Base-by-base conservation (phyloP, 2,329 filamentous ascomycete genomes). In the Penicillium sp. region DNA sequence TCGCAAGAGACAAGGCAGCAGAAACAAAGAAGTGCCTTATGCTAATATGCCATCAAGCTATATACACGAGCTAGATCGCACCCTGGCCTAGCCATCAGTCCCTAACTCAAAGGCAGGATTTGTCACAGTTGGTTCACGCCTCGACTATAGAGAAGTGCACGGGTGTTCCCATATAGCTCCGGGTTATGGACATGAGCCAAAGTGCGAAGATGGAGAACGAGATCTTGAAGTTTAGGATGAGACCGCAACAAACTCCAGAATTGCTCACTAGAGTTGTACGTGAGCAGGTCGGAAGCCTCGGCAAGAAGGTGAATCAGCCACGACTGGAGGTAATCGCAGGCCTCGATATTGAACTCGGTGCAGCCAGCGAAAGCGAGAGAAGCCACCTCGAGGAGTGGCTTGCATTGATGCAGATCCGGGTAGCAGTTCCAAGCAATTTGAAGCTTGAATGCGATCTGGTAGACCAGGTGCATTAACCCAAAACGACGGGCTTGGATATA, bases 341-440 rank as follows among this genome's bases (percentile, higher is more conserved):
- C 23, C 18, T 36, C 10, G 3, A 4, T 18, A 1, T 23, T 11
- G 8, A 18, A 35, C 14, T 36, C 10, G 1, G 13, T 32, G 0
- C 9, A 3, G 7, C 36, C 13, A 2, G 30, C 26, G n/a, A 53
- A 61, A 1, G 38, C 53, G 18, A 54, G 13, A 0, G 2, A 8
- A 3, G 53, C 36, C 10, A 61, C 32, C 3, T 52, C 40, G 1
- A 64, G 47, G 1, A 65, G 10, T 0, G 56, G 51, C 4, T 42
- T 39, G 18, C 60, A 48, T 14, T 62, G 61, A 10, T 30, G 47
- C 2, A 62, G 14, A 4, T 58, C 59, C 0, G 53, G 51, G 35
- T 63, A 64, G 0, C 53, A 62, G 14, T 66, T 66, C 63, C 63
- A 66, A 11, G 56, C 51, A 4, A 55, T 48, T 29, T 65, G 62